These are phyloP conservation scores for Calonectria pauciramosa DNA, from an alignment of 2,329 filamentous ascomycete species.

Conservation along the genomic window DNA sequence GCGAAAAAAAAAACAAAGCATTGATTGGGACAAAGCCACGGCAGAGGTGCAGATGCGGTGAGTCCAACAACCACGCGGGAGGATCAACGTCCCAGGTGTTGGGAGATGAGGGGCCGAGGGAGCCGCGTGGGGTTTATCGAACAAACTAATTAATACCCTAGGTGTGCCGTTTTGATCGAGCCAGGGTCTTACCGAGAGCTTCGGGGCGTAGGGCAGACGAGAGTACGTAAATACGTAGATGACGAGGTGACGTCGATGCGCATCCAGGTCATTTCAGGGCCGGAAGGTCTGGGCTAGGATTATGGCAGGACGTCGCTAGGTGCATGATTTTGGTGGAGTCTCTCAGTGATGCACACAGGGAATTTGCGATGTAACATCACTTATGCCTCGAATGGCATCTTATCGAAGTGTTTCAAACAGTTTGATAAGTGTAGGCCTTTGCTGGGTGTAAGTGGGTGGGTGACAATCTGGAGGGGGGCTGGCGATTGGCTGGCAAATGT, in stretches of 20 bases:
- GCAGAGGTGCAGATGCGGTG: constrained; percentile 25
- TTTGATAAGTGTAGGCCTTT: constrained; percentile 4
- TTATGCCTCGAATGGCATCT: neutral
- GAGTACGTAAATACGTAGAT: neutral
- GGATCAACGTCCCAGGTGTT: constrained; percentile 10
- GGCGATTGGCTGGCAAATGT: neutral
- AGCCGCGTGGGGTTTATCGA: constrained; percentile 12
- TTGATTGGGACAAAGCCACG: neutral
- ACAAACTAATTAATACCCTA: neutral
- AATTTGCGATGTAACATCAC: neutral
- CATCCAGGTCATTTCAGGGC: neutral
- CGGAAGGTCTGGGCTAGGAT: neutral
- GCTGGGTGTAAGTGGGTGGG: neutral
- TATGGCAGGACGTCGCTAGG: neutral
- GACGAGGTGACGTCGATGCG: neutral
- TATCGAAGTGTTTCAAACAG: constrained; percentile 8
- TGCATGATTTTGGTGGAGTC: neutral
- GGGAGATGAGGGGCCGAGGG: constrained; percentile 1
- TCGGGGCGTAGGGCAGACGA: neutral
- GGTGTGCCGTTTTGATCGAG: neutral
- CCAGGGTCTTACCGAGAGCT: neutral
- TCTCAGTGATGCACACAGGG: neutral
- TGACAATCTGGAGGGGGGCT: neutral
- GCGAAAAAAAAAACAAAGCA: neutral
- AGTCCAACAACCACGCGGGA: constrained; percentile 17